Conservation (phyloP, 345 rosid species). For the Camelina sativa region DNA sequence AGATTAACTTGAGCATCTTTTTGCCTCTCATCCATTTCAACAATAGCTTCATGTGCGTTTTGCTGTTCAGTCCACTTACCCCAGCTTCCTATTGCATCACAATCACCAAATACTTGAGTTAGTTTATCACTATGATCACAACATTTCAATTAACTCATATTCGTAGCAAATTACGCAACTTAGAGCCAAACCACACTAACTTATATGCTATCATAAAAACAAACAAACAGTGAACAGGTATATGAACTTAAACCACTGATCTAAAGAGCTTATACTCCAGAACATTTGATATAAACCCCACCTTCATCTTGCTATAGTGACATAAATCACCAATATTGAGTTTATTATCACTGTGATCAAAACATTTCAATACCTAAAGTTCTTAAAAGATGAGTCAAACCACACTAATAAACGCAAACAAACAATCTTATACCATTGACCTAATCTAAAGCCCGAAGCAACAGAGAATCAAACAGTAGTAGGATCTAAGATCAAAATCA, state of each 20-base stretch:
- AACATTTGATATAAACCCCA: neutral
- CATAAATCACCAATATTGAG: neutral
- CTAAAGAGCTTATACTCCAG: neutral
- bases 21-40: slow-evolving; percentile 98
- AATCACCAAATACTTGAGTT: neutral
- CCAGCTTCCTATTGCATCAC: slow-evolving; percentile 65
- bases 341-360: neutral
- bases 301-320: neutral
- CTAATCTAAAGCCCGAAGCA: too few species aligned
- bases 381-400: neutral
- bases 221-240: neutral
- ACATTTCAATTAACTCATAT: neutral
- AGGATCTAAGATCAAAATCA: neutral
- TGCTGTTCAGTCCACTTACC: slow-evolving; percentile 71
- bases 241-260: neutral
- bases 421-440: neutral
- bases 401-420: neutral
- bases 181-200: neutral
- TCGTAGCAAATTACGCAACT: neutral
- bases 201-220: neutral
- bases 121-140: neutral
- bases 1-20: slow-evolving; percentile 78
- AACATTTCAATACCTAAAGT: neutral
- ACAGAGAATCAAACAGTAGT: neutral
- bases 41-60: slow-evolving; percentile 93